These are phyloP conservation scores for Hymenoscyphus scutula DNA, from an alignment of 2,329 filamentous ascomycete species.

Conservation along the genomic window DNA sequence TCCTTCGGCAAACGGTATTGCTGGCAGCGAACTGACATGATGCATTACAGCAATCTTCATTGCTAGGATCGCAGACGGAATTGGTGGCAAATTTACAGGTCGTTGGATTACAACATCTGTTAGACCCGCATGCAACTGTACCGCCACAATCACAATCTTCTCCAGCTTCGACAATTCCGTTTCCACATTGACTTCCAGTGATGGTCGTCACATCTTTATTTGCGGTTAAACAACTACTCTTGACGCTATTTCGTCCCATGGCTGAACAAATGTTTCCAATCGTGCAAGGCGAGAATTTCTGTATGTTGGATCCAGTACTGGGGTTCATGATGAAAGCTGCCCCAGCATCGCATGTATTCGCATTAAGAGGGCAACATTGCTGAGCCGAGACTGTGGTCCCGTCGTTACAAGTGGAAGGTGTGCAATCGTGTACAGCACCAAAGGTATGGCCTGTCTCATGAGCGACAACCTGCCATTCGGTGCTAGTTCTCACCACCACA, in stretches of 20 bases:
- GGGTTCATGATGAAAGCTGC: conserved; percentile 96
- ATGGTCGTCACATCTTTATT: conserved; percentile 83
- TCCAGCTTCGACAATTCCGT: conserved; percentile 91
- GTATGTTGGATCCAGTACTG: conserved; percentile 71
- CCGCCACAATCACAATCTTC: conserved; percentile 98
- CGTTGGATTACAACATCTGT: conserved; percentile 77
- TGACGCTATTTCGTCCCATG: conserved; percentile 72
- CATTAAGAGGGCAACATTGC: conserved; percentile 76
- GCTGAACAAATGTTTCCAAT: conserved; percentile 94
- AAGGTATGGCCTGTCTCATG: conserved; percentile 95
- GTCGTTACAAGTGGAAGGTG: conserved; percentile 61
- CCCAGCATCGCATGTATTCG: conserved; percentile 67
- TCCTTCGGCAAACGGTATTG: conserved; percentile 75
- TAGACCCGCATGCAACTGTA: conserved; percentile 63
- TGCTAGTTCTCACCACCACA: conserved; percentile 78
- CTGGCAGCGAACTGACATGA: conserved; percentile 65
- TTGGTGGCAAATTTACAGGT: conserved; percentile 78
- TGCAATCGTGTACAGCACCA: conserved; percentile 93
- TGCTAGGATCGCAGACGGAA: conserved; percentile 76
- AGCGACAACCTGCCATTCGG: conserved; percentile 94
- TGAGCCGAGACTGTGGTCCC: conserved; percentile 57
- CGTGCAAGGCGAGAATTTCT: conserved; percentile 79
- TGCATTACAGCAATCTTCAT: conserved; percentile 75
- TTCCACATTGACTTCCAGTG: conserved; percentile 83
- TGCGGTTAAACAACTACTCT: conserved; percentile 73